These are phyloP conservation scores for Clarkia xantiana DNA, from an alignment of 345 rosid genomes.

Conservation along the genomic window DNA sequence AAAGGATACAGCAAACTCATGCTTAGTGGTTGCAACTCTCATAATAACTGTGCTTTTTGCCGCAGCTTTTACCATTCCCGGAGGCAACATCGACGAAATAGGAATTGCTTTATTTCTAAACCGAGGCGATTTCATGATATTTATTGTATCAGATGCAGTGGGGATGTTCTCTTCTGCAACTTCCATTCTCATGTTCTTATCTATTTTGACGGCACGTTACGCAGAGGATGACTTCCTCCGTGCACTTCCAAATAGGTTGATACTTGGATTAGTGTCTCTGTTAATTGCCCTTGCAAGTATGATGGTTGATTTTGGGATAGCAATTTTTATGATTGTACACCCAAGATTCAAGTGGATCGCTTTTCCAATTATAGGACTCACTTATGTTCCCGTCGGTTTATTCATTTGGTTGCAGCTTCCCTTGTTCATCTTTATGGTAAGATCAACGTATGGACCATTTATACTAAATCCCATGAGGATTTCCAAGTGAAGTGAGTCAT, in stretches of 20 bases:
- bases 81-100: conserved; percentile 7
- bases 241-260: conserved; percentile 2
- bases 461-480: too few relatives aligned
- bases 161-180: conserved; percentile 13
- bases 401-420: conserved; percentile 5
- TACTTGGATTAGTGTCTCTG: conserved; percentile 7
- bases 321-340: neutral
- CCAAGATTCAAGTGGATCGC: conserved; percentile 3
- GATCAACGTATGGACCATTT: too few relatives aligned
- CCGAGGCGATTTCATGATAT: conserved; percentile 1
- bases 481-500: too few relatives aligned
- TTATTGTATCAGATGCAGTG: conserved; percentile 16
- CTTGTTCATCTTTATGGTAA: conserved; percentile 1
- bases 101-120: conserved; percentile 11
- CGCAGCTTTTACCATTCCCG: conserved; percentile 21
- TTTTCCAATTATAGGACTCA: neutral
- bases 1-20: conserved; percentile 17
- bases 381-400: conserved; percentile 1
- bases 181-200: conserved; percentile 16
- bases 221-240: conserved; percentile 15
- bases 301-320: conserved; percentile 3
- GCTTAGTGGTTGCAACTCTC: conserved; percentile 19
- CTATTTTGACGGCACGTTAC: conserved; percentile 14
- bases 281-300: conserved; percentile 6
- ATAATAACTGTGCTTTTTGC: conserved; percentile 22